Evolutionary conservation across 2,329 filamentous ascomycete genomes (phyloP), one percentile per base, ranked within the genome.

Genomic region (Cytospora piceicola): DNA sequence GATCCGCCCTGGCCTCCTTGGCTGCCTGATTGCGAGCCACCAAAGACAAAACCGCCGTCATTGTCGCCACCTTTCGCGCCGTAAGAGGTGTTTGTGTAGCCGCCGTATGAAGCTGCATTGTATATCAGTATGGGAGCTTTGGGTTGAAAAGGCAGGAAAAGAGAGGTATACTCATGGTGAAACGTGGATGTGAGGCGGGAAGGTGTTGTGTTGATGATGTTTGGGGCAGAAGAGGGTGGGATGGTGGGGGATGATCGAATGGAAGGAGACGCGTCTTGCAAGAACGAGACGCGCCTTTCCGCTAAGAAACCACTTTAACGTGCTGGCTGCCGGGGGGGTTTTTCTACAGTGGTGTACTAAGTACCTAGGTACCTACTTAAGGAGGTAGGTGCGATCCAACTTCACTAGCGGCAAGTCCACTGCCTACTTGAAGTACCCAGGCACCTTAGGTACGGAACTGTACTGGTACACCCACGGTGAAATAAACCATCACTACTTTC

Each of bases 31-130:
- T 89, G 87, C 7, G 86, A 88, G 67, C 83, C 86, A 64, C 82
- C 82, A 67, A 79, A 82, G 69, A 88, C 79, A 77, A 88, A 90
- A 63, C 87, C 87, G 70, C 87, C 87, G 55, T 82, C 85, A 71
- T 86, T 85, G 65, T 85, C 85, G 73, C 81, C 86, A 69, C 84
- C 85, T 71, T 83, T 80, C 67, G 78, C 82, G 70, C 84, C 84
- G 73, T 84, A 85, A 67, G 77, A 73, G n/a, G 79, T 76, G 73
- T 78, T 80, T 70, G 76, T 70, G 75, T 80, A 85, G 70, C 80
- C 79, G 67, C 77, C 79, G 78, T 85, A 86, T 69, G 82, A 81
- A 78, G 80, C 78, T 83, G 66, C 46, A 14, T 36, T 36, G 34
- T 9, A 36, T 57, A 7, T 68, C 29, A 66, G 60, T 49, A 8